Percentiles rank a stretch among this genome's conserved stretches.
Evolutionary conservation across 306 rosid genomes (phyloP).

Genomic region (Vachellia pachyceras): DNA sequence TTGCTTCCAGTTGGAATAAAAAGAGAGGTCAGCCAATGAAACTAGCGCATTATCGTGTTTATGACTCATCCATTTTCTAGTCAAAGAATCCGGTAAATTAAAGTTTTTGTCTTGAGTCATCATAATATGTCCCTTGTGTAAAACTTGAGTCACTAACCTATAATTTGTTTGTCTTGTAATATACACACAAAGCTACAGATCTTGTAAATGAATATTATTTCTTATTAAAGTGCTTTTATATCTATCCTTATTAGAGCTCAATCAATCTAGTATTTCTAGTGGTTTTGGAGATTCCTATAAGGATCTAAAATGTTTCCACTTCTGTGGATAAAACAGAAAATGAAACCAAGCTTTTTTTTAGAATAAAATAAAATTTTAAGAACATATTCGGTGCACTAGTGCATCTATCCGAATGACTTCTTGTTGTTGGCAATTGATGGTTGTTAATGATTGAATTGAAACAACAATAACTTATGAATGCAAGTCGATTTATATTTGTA

Average conservation of each 20-base stretch:
- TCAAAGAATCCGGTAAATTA: neutral
- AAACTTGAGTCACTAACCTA: neutral
- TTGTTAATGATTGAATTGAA: neutral
- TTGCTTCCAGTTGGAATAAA: neutral
- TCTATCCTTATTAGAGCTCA: slow-evolving; percentile 6
- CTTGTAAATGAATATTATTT: neutral
- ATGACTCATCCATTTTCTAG: slow-evolving; percentile 21
- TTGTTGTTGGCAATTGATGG: neutral
- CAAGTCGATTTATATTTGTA: no score
- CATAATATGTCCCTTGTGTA: neutral
- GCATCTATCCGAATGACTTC: neutral
- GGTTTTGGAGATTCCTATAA: neutral
- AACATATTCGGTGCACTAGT: neutral
- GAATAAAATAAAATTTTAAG: neutral
- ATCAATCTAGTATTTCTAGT: neutral
- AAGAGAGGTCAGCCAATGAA: slow-evolving; percentile 10
- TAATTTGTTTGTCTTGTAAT: neutral
- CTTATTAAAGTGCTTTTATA: neutral
- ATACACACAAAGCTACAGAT: neutral
- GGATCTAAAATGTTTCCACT: neutral
- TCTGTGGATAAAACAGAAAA: slow-evolving; percentile 1
- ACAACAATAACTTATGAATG: no score
- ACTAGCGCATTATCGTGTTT: neutral
- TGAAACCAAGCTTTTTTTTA: no score
- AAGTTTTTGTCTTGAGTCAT: slow-evolving; percentile 8